phyloP scores from a whole-genome alignment of 1,139 yeast genomes.

The Scheffersomyces stambukii region DNA sequence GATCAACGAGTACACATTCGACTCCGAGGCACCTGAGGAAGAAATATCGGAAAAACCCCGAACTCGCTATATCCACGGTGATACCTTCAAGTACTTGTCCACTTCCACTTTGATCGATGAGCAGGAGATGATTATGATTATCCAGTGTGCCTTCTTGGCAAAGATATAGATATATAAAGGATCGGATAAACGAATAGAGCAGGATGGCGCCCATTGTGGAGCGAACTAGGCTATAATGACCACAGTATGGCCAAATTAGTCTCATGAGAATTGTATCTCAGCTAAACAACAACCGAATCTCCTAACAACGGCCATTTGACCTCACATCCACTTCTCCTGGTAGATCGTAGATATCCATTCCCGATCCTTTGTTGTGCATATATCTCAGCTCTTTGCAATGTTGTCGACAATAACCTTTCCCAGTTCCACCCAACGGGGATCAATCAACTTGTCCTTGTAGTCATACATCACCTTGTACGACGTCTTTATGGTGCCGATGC shows the following conservation, averaged over 20 bases:
- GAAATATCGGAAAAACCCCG: slow-evolving; percentile 1
- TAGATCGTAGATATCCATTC: too few species aligned
- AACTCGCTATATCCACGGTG: slow-evolving; percentile 12
- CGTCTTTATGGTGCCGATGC: slow-evolving; percentile 94
- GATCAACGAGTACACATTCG: slow-evolving; percentile 5
- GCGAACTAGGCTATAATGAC: too few species aligned
- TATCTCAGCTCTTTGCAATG: slow-evolving; percentile 42
- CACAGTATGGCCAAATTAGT: slow-evolving; percentile 1
- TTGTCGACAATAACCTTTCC: slow-evolving; percentile 62
- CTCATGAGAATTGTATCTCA: slow-evolving; percentile 1
- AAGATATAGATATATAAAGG: not conserved
- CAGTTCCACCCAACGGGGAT: slow-evolving; percentile 71
- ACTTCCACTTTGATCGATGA: slow-evolving; percentile 10
- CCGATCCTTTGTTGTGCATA: too few species aligned
- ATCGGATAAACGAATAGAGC: not conserved
- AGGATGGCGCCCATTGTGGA: too few species aligned
- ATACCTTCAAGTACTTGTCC: slow-evolving; percentile 13
- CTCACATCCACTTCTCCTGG: too few species aligned
- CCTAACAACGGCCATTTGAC: not conserved
- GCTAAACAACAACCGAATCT: not conserved
- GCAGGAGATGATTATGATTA: slow-evolving; percentile 13
- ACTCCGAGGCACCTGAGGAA: slow-evolving; percentile 1
- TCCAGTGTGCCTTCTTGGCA: slow-evolving; percentile 5
- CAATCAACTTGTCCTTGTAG: slow-evolving; percentile 65
- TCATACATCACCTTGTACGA: slow-evolving; percentile 80